Conservation (phyloP, 108 stramenopile species). For the Cyclotella atomus region DNA sequence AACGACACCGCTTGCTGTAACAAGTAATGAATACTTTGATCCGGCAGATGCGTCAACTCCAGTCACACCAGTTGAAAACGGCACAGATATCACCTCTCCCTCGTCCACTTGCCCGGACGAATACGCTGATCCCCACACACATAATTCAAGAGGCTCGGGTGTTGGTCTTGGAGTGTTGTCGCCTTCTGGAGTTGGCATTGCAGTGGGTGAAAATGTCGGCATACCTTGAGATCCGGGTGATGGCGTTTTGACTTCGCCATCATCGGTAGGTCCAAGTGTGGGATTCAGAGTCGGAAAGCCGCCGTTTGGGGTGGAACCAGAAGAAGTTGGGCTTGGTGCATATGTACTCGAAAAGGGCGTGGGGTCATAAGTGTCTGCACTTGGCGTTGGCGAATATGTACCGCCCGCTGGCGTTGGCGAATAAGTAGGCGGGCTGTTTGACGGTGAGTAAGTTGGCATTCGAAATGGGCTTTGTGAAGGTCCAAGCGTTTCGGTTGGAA, state of each 20-base stretch:
- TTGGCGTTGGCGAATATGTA: not conserved
- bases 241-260: conserved; percentile 2
- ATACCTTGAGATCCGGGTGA: not conserved
- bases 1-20: conserved; percentile 25
- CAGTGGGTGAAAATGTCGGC: conserved; percentile 14
- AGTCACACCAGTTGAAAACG: conserved; percentile 2
- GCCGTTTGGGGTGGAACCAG: not conserved
- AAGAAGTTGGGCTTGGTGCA: not conserved
- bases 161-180: conserved; percentile 3
- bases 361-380: not conserved
- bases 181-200: conserved; percentile 16
- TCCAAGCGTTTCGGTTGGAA: not conserved
- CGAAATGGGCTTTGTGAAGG: not conserved
- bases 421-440: not conserved
- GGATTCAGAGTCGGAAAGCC: conserved; percentile 22
- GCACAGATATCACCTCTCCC: conserved; percentile 10
- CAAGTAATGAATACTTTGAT: conserved; percentile 40
- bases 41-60: conserved; percentile 39
- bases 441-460: conserved; percentile 6
- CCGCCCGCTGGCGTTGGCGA: not conserved
- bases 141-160: conserved; percentile 29
- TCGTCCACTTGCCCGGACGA: conserved; percentile 26
- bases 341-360: not conserved
- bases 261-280: conserved; percentile 4
- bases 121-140: conserved; percentile 37